phyloP scores from a whole-genome alignment of 2,329 filamentous ascomycete genomes.

The Fusarium protoensiforme region DNA sequence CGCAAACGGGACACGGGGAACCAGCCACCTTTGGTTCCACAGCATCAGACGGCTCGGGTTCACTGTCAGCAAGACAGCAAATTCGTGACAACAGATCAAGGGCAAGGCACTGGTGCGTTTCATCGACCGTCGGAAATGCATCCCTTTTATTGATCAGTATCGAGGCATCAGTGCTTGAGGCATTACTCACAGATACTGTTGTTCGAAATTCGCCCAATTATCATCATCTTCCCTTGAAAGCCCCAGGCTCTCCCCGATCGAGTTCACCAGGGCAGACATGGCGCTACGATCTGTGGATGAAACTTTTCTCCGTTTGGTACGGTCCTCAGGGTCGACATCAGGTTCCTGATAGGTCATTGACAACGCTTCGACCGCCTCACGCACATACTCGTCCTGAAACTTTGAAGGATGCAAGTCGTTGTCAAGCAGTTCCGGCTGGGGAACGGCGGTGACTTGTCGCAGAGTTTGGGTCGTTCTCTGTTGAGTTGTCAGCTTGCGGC shows the following conservation, averaged over 20 bases:
- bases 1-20: conserved; percentile 43
- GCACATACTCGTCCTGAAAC: conserved; percentile 45
- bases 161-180: not conserved
- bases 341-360: conserved; percentile 40
- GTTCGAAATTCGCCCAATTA: conserved; percentile 45
- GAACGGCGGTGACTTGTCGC: conserved; percentile 38
- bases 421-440: conserved; percentile 32
- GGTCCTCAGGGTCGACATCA: conserved; percentile 32
- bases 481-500: conserved; percentile 30
- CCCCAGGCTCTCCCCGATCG: conserved; percentile 45
- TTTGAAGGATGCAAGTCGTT: conserved; percentile 42
- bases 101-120: conserved; percentile 61
- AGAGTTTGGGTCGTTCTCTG: conserved; percentile 47
- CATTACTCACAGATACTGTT: conserved; percentile 59
- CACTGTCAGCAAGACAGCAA: conserved; percentile 41
- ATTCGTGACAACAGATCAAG: conserved; percentile 67
- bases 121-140: conserved; percentile 58
- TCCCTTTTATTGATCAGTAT: conserved; percentile 45
- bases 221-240: conserved; percentile 34
- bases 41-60: not conserved
- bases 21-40: not conserved
- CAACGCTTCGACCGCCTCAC: conserved; percentile 44
- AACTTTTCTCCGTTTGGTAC: conserved; percentile 47
- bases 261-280: conserved; percentile 28
- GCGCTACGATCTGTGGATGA: conserved; percentile 29